Percentiles rank a stretch among this genome's conserved stretches.
These are phyloP conservation scores for Hypoxylon sp. DNA, from an alignment of 2,329 filamentous ascomycete species.

Conservation along the genomic window DNA sequence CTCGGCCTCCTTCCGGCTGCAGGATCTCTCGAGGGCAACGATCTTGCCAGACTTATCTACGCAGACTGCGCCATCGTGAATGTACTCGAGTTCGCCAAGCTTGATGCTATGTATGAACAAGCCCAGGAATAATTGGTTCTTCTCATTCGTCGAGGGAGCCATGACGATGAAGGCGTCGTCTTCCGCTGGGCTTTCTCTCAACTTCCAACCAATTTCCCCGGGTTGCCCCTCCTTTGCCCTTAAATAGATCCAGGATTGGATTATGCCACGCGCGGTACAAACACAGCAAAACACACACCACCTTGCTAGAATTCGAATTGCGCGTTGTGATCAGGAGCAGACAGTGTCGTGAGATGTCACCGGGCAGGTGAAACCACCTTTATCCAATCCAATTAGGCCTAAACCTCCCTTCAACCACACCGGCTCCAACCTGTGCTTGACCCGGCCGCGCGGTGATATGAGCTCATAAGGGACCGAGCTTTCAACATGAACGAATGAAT, in stretches of 20 bases:
- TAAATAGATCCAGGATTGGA: conserved; percentile 11
- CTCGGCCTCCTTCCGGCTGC: conserved; percentile 53
- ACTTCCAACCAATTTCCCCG: not conserved
- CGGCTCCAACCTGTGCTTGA: conserved; percentile 21
- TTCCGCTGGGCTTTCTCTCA: conserved; percentile 1
- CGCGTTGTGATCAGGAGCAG: conserved; percentile 18
- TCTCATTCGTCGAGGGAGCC: conserved; percentile 42
- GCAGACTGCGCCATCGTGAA: conserved; percentile 65
- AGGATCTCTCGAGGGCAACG: conserved; percentile 61
- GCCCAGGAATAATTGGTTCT: conserved; percentile 66
- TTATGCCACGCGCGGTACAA: conserved; percentile 1
- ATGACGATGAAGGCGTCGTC: conserved; percentile 45
- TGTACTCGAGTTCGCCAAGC: conserved; percentile 64
- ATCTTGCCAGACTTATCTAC: conserved; percentile 68
- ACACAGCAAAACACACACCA: not conserved
- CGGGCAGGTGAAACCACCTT: conserved; percentile 19
- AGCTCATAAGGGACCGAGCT: conserved; percentile 24
- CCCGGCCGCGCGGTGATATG: conserved; percentile 20
- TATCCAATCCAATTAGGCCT: conserved; percentile 17
- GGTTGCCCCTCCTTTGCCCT: conserved; percentile 4
- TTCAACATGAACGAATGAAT: conserved; percentile 10
- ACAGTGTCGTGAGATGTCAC: conserved; percentile 34
- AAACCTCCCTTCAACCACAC: conserved; percentile 27
- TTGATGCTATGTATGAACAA: conserved; percentile 69
- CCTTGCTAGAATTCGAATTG: conserved; percentile 7